Evolutionary conservation across 2,329 filamentous ascomycete species (phyloP), one percentile per base, ranked within the genome.

Genomic region (Cercospora sp.): DNA sequence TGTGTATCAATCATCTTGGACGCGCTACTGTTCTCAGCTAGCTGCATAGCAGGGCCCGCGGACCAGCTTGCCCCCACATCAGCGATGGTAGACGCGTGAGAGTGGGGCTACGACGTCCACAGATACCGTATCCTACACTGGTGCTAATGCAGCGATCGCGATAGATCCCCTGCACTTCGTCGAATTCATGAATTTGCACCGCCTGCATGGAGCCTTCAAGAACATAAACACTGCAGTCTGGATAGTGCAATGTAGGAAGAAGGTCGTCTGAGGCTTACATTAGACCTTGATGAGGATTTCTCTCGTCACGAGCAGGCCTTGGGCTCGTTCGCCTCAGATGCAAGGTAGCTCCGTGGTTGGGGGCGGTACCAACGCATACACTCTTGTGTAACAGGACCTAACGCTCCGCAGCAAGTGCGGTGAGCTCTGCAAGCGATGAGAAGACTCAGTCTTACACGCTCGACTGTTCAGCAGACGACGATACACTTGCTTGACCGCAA

Each of bases 11-110:
- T 18, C 36, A 30, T 55, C 42, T 55, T 23, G 16, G 40, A 51
- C 26, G 33, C 51, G 36, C 28, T 64, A 36, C 33, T 59, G 31
- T 28, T 58, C n/a, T 57, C 18, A 64, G 62, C 62, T 64, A 64
- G 62, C 36, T 64, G 62, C 62, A 64, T 62, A 26, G 40, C 28
- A 62, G 26, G 26, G 9, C 36, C 36, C 12, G 60, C 42, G 60
- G 40, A 51, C 30, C 40, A 62, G 20, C 36, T 31, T n/a, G 55
- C 28, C 60, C 60, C 36, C 40, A 45, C 60, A 51, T 30, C 36
- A 62, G 36, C 36, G 40, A 8, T 62, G 42, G 60, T 16, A 31
- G 42, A 48, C 42, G 33, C 42, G 18, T 51, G 36, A 30, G 26
- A 42, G 26, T 48, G 60, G 60, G 42, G 20, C 60, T 23, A n/a